Base-by-base conservation (phyloP, 192 early-diverging fungal genomes). In the Entomortierella chlamydospora region DNA sequence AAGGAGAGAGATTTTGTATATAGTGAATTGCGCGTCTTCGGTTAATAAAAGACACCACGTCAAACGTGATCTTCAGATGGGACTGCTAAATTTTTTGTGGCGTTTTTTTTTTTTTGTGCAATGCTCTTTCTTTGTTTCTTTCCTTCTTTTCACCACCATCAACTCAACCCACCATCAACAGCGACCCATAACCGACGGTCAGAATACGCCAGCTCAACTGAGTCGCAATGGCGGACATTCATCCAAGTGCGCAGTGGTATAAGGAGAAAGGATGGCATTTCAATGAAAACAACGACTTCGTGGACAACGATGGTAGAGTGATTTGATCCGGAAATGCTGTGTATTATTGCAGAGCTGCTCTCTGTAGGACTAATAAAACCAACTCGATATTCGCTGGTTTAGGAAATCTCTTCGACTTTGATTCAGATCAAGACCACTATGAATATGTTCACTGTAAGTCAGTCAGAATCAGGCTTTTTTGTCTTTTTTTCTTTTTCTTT, bases 401-500 rank as follows among this genome's bases (percentile, higher is more conserved):
- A 77, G 74, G 61, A 37, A 57, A 64, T 1, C 50, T 78, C 20
- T 78, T 78, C 23, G 61, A 78, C 20, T 78, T 64, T 52, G 11
- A 29, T 13, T 58, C 61, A 17, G 54, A 78, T 20, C 47, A 42
- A 11, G 41, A 56, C 5, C 61, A 78, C 23, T 78, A 78, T 26
- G 74, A 78, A 58, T 78, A 45, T 33, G 61, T 78, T 15, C 74
- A 78, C 6, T 12, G 73, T 77, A 77, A 13, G 53, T 25, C 1
- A 28, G 25, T 57, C 29, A 18, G 31, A 31, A 25, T 3, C 30
- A 2, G 18, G 18, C 26, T 28, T 23, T 29, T 15, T 29, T 55
- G 2, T 55, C 26, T 55, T 29, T 55, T 55, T 29, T 55, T 23
- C 26, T 28, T 55, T 25, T 55, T 50, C 4, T 23, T 15, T 23